Evolutionary conservation across 495 filamentous ascomycete species (phyloP), one percentile per base, ranked within the genome.

Genomic region (Xylaria nigripes): DNA sequence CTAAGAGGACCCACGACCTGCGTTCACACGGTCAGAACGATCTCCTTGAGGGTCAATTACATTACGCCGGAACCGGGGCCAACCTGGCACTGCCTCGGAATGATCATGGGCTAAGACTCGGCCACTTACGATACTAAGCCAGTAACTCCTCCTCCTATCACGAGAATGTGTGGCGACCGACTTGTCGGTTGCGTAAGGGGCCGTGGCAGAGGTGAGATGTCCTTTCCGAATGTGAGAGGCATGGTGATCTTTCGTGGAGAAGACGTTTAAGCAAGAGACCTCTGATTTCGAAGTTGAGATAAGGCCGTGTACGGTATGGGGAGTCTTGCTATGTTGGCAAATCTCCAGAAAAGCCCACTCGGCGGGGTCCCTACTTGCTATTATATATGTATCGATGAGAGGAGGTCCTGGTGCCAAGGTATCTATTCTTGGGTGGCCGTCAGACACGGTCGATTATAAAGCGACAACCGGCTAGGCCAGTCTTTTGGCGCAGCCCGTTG

Each of bases 141-240:
- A 40, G 66, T 73, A 42, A 78, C 72, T 21, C 75, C 75, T 8
- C 64, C 75, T 15, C 75, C 75, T 29, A 77, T 60, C 16, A 78
- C 51, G 1, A 78, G 64, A 8, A 70, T 48, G 45, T 65, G 68
- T 8, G 69, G 68, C 5, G 68, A 69, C 30, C 59, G 55, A 45
- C 25, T 57, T n/a, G 61, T 30, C 43, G 61, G 62, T 43, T 48
- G 32, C 30, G 51, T 58, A 40, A 67, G 64, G 1, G 64, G 56
- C 13, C 61, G 59, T 43, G 54, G 55, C 24, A 62, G 13, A 6
- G 64, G 61, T 29, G 64, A 60, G 25, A 67, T 67, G 24, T 67
- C 64, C 51, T 53, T 67, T 60, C 61, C 63, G 16, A 67, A 56
- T 21, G 59, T 62, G 41, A 67, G 64, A 16, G 59, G 29, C 64